Conservation (phyloP, 352 stramenopile genomes). For the Globisporangium mamillatum region DNA sequence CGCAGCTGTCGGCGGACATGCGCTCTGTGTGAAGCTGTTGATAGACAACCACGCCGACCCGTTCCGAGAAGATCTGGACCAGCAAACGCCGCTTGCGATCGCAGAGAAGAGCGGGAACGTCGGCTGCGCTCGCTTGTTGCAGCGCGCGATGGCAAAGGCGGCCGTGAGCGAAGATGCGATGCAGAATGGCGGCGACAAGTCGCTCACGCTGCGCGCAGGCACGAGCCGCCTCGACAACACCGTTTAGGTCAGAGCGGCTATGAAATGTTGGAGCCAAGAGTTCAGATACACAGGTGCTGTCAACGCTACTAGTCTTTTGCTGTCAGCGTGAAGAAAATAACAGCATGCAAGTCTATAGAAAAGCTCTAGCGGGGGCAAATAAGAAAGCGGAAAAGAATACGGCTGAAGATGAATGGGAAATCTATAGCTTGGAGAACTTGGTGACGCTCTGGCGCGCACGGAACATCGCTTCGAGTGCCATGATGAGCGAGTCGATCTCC, state of each 20-base stretch:
- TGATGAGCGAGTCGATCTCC: conserved; percentile 80
- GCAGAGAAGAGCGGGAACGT: conserved; percentile 78
- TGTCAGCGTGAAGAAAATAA: background rate
- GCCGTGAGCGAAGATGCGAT: conserved; percentile 40
- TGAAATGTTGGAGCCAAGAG: background rate
- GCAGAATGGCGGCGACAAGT: conserved; percentile 25
- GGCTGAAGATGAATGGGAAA: background rate
- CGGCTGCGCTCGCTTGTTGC: conserved; percentile 64
- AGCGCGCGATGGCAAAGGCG: conserved; percentile 77
- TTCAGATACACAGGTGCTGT: too few relatives aligned
- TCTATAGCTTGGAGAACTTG: conserved; percentile 27
- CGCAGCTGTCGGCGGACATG: conserved; percentile 64
- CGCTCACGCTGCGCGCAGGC: conserved; percentile 62
- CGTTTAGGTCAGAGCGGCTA: conserved; percentile 32
- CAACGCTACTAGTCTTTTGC: background rate
- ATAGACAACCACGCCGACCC: conserved; percentile 77
- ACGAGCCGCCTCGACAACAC: conserved; percentile 62
- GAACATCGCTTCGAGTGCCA: conserved; percentile 50
- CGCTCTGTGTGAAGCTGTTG: conserved; percentile 78
- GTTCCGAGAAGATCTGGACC: conserved; percentile 79
- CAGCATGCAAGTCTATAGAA: conserved; percentile 3
- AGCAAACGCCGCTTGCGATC: conserved; percentile 60
- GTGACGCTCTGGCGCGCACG: background rate
- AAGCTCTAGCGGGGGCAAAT: background rate
- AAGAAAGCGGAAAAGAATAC: background rate